Conservation (phyloP, 2,329 filamentous ascomycete genomes). For the Colletotrichum plurivorum region DNA sequence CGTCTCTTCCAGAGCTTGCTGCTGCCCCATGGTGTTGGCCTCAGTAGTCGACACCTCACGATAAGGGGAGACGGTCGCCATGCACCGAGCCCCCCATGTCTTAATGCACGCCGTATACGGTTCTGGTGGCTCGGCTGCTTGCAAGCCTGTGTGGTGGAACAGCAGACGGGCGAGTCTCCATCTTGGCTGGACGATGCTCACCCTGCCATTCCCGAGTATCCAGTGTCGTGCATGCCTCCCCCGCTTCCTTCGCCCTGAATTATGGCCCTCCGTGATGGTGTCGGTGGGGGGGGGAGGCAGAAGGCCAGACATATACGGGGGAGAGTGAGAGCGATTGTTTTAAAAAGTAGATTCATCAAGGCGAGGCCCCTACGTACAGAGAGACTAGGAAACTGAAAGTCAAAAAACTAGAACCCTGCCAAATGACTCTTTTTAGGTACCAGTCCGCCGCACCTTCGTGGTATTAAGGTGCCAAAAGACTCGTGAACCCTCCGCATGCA, state of each 20-base stretch:
- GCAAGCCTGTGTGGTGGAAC: slow-evolving; percentile 32
- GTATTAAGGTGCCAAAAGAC: slow-evolving; percentile 43
- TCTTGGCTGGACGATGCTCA: slow-evolving; percentile 17
- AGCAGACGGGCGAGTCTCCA: slow-evolving; percentile 10
- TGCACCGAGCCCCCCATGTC: not conserved
- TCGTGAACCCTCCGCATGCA: slow-evolving; percentile 42
- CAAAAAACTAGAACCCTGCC: slow-evolving; percentile 42
- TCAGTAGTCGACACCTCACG: not conserved
- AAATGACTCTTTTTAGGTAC: slow-evolving; percentile 42
- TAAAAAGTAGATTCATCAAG: slow-evolving; percentile 41
- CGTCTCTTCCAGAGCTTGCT: not conserved
- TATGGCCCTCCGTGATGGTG: not conserved
- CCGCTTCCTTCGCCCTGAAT: slow-evolving; percentile 12
- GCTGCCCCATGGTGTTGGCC: not conserved
- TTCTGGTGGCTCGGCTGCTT: slow-evolving; percentile 7
- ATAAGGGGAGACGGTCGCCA: slow-evolving; percentile 14
- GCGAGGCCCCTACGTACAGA: slow-evolving; percentile 43
- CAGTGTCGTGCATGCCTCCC: slow-evolving; percentile 27
- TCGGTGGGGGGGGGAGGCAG: not conserved
- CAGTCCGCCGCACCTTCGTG: slow-evolving; percentile 42
- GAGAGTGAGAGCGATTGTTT: not conserved
- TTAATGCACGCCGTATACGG: slow-evolving; percentile 8
- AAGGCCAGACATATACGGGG: not conserved
- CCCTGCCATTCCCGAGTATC: slow-evolving; percentile 24
- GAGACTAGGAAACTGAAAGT: slow-evolving; percentile 42